These are phyloP conservation scores for Stephania yunnanensis DNA, from an alignment of 164 flowering plant genomes.

Conservation along the genomic window DNA sequence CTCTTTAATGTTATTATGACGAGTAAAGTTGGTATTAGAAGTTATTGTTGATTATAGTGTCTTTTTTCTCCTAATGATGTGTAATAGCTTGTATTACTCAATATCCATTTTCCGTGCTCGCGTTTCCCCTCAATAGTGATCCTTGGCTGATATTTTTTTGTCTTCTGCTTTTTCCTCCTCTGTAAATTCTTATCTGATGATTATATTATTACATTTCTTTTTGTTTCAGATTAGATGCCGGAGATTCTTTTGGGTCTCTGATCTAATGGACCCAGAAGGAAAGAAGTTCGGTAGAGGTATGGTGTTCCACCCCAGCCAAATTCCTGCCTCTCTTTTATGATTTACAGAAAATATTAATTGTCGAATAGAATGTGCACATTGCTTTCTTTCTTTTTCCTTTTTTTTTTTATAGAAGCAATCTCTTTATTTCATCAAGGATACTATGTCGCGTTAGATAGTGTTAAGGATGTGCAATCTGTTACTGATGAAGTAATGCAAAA, in stretches of 20 bases:
- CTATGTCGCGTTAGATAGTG: background rate
- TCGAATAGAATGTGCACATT: no score
- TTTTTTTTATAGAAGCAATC: no score
- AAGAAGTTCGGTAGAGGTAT: conserved; percentile 65
- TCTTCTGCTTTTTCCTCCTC: background rate
- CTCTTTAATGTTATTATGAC: background rate
- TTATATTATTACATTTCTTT: background rate
- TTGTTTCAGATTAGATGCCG: conserved; percentile 19
- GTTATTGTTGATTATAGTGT: background rate
- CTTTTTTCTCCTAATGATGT: background rate
- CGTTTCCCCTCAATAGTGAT: background rate
- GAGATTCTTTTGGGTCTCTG: conserved; percentile 1
- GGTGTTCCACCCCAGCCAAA: background rate
- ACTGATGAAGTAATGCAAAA: background rate
- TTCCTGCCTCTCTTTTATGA: background rate
- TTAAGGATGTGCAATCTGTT: background rate
- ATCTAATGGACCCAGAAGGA: conserved; percentile 44
- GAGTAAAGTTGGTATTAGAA: background rate
- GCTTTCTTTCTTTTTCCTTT: background rate
- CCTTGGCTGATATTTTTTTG: background rate
- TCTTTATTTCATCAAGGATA: background rate
- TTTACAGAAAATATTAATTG: background rate
- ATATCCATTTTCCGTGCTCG: background rate
- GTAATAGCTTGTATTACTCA: background rate
- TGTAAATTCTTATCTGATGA: background rate